Base-by-base conservation (phyloP, 352 stramenopile species). In the Phytophthora uliginosa region DNA sequence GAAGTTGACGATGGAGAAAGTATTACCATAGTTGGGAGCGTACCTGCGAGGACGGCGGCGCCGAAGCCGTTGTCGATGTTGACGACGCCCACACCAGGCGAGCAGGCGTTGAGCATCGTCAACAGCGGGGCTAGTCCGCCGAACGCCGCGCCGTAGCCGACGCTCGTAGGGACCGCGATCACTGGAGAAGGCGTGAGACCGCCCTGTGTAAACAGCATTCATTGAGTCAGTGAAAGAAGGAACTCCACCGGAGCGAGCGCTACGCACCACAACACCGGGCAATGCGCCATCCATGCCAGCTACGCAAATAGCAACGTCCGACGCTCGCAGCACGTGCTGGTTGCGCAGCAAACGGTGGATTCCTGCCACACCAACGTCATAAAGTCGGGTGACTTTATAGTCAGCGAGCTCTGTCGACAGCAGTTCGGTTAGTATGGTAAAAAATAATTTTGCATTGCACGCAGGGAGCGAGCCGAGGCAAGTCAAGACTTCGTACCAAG, bases 1-100 rank as follows among this genome's bases (percentile, higher is more conserved):
- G 33, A 65, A 63, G 64, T 10, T 61, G 10, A 26, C 10, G 48
- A 57, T 56, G n/a, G 4, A 22, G 18, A 20, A 13, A 24, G 6
- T 10, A 22, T 50, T 7, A 22, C 42, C 6, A 50, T 28, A 31
- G 47, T 53, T 53, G 22, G 17, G 4, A 22, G n/a, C 70, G 65
- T 72, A 96, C 89, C 85, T 79, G 97, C 98, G 28, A 98, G 90
- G 1, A 98, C 95, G 9, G 97, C 98, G 5, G 95, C 98, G 7
- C 97, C 97, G 82, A 99, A 99, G 38, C 98, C 98, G 74, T 99
- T 99, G 81, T 99, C 98, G 67, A 99, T 99, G 78, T 99, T 99
- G n/a, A 99, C 96, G 42, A 99, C 97, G n/a, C 93, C 95, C 3
- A 99, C 97, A n/a, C 98, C 98, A 15, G 98, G 98, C 48, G 95